Base-by-base conservation (phyloP, 164 flowering plant species). In the Vitis cinerea region DNA sequence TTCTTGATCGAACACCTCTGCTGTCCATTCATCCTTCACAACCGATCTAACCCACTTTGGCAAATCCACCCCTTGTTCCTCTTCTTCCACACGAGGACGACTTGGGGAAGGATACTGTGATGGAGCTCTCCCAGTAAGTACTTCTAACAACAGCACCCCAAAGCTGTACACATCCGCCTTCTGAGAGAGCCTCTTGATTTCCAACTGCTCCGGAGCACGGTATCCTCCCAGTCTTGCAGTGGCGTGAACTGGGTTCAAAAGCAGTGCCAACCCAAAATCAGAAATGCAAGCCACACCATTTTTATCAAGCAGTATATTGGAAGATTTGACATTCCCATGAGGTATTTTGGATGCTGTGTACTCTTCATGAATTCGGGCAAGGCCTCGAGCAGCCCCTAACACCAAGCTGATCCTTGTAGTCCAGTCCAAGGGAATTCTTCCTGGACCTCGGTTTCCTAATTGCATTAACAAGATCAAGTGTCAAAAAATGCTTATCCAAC, bases 341-440 rank as follows among this genome's bases (percentile, higher is more conserved):
- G 97, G 97, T 7, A 96, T 80, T 69, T 84, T 90, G 0, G 95
- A 70, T 30, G 73, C 67, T 7, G 75, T 67, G 77, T 91, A 90
- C 66, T 90, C 89, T 10, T 86, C 87, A 55, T 96, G 98, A 52
- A 96, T 82, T 50, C 81, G 70, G 3, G 92, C 89, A 1, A 96
- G 83, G 16, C 99, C 99, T 1, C 97, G 79, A 49, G 98, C 97
- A 1, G 97, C 97, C 15, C 98, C 98, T 6, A 93, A 70, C 11
- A 84, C 88, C 79, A 96, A 76, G 74, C 97, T 86, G 73, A 92
- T 83, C 77, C 99, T 87, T 9, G 97, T 92, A 2, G 97, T 92
- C 99, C 99, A 96, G 72, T 96, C 99, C 74, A 96, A 59, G 15
- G 99, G 98, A 60, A 87, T 90, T 70, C 99, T 85, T 15, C 99